Conservation (phyloP, 2,329 filamentous ascomycete species). For the Epichloe elymi region DNA sequence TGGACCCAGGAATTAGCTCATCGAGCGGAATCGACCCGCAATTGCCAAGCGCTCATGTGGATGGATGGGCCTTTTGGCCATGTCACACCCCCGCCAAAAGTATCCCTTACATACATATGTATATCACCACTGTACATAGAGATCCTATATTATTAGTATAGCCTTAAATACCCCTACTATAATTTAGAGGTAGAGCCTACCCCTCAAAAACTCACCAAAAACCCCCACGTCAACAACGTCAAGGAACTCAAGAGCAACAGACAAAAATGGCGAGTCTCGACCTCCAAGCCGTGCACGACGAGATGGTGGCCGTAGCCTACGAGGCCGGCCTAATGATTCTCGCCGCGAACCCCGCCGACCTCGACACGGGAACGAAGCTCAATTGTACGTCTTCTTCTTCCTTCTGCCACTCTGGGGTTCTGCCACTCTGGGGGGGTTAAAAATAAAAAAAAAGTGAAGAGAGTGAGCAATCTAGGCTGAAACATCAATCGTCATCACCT, state of each 20-base stretch:
- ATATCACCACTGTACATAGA: too few species aligned
- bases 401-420: neutral
- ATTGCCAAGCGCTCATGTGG: neutral
- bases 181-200: too few species aligned
- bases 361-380: slow-evolving; percentile 46
- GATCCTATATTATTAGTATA: too few species aligned
- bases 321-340: slow-evolving; percentile 54
- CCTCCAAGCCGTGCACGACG: slow-evolving; percentile 48
- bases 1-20: neutral
- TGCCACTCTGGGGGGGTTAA: too few species aligned
- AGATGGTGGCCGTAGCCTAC: slow-evolving; percentile 44
- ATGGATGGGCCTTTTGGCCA: neutral
- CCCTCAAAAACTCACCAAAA: neutral
- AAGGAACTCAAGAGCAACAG: too few species aligned
- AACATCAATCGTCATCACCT: too few species aligned
- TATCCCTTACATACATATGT: neutral
- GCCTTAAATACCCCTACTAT: too few species aligned
- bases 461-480: neutral
- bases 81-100: neutral
- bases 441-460: neutral
- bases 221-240: neutral
- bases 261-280: slow-evolving; percentile 25
- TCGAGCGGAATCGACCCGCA: neutral
- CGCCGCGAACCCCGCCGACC: slow-evolving; percentile 43
- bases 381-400: slow-evolving; percentile 37